Base-by-base conservation (phyloP, 1,284 basidiomycete species). In the Sphagnurus paluster region DNA sequence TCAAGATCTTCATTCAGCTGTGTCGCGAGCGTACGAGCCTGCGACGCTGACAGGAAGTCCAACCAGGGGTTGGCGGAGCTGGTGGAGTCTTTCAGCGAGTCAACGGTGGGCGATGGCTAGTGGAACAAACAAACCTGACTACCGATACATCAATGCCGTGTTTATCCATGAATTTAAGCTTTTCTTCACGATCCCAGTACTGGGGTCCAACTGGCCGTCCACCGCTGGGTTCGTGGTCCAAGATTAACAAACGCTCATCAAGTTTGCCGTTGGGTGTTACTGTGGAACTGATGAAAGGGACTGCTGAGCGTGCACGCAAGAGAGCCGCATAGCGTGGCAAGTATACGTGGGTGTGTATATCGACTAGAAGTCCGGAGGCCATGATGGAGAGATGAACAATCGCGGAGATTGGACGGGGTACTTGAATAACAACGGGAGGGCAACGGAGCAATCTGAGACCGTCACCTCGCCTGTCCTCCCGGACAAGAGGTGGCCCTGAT, bases 41-140 rank as follows among this genome's bases (percentile, higher is more conserved):
- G 77, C n/a, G 75, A 58, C 6, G 87, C 75, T 4, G 83, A 63
- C 21, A 93, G 74, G 60, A 91, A 93, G 63, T 93, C 90, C 19
- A 93, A 76, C 90, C 91, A 93, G 10, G 91, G 90, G 59, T 93
- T 93, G 21, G 91, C 91, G 11, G 85, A 77, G 62, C 89, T 74
- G 42, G n/a, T n/a, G n/a, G n/a, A n/a, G n/a, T n/a, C n/a, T n/a
- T n/a, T n/a, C n/a, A 39, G 38, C 28, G 17, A 28, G 28, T 21
- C 21, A 13, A 36, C 16, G 32, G 32, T 24, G 16, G 26, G 19
- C 32, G 20, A 17, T 29, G 1, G 11, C 14, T 13, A 8, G 9
- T 10, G 21, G 2, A 20, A 21, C n/a, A 16, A 28, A 21, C 39
- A 9, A 42, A 82, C 81, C 81, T 84, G 39, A 87, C 79, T 21